Base-by-base conservation (phyloP, 306 rosid species). In the Cucumis hystrix region DNA sequence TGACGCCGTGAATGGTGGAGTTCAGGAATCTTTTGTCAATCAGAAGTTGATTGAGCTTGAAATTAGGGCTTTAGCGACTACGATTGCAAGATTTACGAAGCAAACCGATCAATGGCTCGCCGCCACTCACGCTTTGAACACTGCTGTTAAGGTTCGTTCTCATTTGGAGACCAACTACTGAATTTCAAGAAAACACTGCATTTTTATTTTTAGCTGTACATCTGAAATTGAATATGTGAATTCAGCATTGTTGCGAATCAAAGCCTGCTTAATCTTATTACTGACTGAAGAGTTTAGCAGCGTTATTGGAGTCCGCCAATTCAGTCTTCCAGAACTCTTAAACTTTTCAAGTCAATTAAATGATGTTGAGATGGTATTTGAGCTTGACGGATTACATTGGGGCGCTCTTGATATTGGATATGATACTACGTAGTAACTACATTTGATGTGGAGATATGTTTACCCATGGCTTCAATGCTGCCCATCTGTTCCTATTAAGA, bases 71-170 rank as follows among this genome's bases (percentile, higher is more conserved):
- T 76, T 92, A 30, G 80, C 96, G 33, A 56, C 77, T 39, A 87
- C 93, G 13, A 88, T 92, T 63, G 9, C 93, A 0, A 87, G 90
- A 11, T 95, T 92, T 85, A 86, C 80, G 61, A 95, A 90, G 79
- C 97, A 90, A 81, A 89, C 97, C 10, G 97, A 92, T 87, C 97
- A 95, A 7, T 95, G 96, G 97, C 97, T 95, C 59, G 56, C 87
- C 67, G 81, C 92, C 35, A 85, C 99, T 76, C 95, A 83, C 78
- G 81, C 93, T 59, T 77, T 95, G 28, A 95, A 95, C 83, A 82
- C 91, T 13, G 96, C 92, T 49, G 85, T 95, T 58, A 95, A 95
- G 97, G 99, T 89, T 64, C 4, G 76, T 16, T 47, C 41, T 49
- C 59, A 71, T 17, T 69, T 28, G 20, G 57, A 41, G 23, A 49